Conservation (phyloP, 768 basidiomycete species). For the Hortiboletus flavorubellus region DNA sequence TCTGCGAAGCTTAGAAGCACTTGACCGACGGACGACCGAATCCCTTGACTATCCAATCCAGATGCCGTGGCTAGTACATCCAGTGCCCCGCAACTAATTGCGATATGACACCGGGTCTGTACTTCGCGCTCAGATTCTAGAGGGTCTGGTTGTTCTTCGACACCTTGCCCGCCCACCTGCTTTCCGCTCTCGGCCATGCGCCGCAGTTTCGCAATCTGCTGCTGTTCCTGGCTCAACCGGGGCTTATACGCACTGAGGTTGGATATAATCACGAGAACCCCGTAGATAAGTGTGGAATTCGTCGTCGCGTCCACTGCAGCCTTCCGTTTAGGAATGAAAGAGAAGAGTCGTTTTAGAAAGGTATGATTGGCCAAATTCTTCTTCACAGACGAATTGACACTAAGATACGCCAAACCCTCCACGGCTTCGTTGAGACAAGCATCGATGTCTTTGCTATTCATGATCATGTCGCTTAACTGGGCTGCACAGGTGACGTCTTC, state of each 20-base stretch:
- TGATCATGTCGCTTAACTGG: constrained; percentile 56
- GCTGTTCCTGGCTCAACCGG: constrained; percentile 73
- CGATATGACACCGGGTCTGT: constrained; percentile 50
- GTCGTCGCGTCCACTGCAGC: constrained; percentile 24
- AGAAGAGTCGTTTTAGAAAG: constrained; percentile 57
- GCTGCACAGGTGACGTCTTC: constrained; percentile 47
- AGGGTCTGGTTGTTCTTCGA: constrained; percentile 29
- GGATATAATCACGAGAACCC: constrained; percentile 67
- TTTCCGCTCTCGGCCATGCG: constrained; percentile 59
- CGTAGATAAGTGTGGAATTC: constrained; percentile 65
- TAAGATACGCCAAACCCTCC: constrained; percentile 86
- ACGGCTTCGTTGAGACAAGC: constrained; percentile 59
- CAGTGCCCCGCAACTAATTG: constrained; percentile 62
- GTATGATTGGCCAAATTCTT: constrained; percentile 54
- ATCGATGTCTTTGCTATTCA: constrained; percentile 35
- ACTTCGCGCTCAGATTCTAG: constrained; percentile 70
- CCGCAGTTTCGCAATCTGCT: constrained; percentile 75
- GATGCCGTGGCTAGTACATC: constrained; percentile 59
- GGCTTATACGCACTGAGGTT: constrained; percentile 75
- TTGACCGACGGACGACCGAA: constrained; percentile 56
- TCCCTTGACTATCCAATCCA: constrained; percentile 58
- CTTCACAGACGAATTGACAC: constrained; percentile 58
- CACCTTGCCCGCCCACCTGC: constrained; percentile 30
- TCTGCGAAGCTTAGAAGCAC: constrained; percentile 70
- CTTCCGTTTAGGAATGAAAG: constrained; percentile 54